Evolutionary conservation across 106 monocot genomes (phyloP), one percentile per base, ranked within the genome.

Genomic region (Posidonia australis): DNA sequence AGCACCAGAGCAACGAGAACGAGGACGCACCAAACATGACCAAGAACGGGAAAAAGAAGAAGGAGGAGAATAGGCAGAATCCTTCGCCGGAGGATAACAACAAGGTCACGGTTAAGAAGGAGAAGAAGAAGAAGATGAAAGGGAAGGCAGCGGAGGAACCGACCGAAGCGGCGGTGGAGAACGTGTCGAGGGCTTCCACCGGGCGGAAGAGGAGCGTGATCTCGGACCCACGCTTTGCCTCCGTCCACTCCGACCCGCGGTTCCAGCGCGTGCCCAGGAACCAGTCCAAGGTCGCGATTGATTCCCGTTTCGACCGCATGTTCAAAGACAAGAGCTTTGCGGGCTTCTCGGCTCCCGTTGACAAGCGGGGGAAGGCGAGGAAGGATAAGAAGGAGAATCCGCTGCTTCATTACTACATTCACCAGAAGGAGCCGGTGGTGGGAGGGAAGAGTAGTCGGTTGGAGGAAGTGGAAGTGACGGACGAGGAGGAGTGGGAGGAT

Each of bases 241-340:
- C 87, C 22, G 76, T 77, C 51, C 86, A 85, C 36, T 82, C 46
- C 28, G 96, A 96, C 47, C 96, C 96, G 45, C 49, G 79, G 70
- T 96, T 96, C 67, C 81, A 82, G 78, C 66, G 76, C 19, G 66
- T 84, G 73, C 89, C 81, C 56, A 76, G 64, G 75, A 49, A 65
- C 23, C 78, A 84, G 44, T 65, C 79, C 27, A 96, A 85, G 80
- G 78, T 96, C 26, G 30, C 30, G 22, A 76, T 96, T 46, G 96
- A 90, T 49, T 75, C 76, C 19, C 75, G 96, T 26, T 96, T 96
- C 61, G 32, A 58, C 1, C 54, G 72, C 19, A 80, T 96, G 65
- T 76, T 96, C 32, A 62, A 75, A 0, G 82, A 90, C 36, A 65
- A 73, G 60, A 71, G 72, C 16, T 96, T 90, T 41, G 61, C 47